phyloP scores from a whole-genome alignment of 1,139 yeast species.

The Candida tropicalis region DNA sequence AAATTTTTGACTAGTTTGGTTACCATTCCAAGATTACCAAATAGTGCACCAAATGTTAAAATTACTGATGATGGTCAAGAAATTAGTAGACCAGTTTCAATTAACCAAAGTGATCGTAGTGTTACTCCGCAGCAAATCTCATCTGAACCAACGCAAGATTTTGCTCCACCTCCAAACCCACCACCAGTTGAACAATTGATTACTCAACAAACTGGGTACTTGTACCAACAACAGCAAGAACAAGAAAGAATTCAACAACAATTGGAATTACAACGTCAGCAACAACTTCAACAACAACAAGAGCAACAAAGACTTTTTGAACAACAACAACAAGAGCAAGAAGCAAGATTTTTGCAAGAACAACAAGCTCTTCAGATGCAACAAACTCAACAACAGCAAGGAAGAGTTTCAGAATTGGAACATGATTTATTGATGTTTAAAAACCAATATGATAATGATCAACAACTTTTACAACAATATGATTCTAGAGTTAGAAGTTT shows the following conservation, averaged over 20 bases:
- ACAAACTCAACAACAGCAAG: slow-evolving; percentile 67
- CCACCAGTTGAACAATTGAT: slow-evolving; percentile 45
- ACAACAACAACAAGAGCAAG: slow-evolving; percentile 75
- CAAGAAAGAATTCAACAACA: slow-evolving; percentile 72
- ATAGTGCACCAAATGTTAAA: slow-evolving; percentile 67
- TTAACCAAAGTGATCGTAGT: slow-evolving; percentile 20
- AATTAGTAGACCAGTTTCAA: slow-evolving; percentile 45
- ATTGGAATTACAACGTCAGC: slow-evolving; percentile 47
- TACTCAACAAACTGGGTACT: slow-evolving; percentile 52
- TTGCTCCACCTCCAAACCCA: slow-evolving; percentile 25
- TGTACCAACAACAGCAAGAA: slow-evolving; percentile 57
- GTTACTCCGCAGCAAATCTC: slow-evolving; percentile 29
- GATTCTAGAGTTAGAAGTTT: slow-evolving; percentile 83
- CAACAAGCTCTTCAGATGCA: slow-evolving; percentile 72
- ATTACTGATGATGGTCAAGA: slow-evolving; percentile 45
- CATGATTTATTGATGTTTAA: slow-evolving; percentile 75
- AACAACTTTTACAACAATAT: slow-evolving; percentile 80
- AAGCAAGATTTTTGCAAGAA: slow-evolving; percentile 40
- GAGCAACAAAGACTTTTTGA: slow-evolving; percentile 67
- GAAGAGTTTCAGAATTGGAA: slow-evolving; percentile 79
- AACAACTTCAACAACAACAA: slow-evolving; percentile 49
- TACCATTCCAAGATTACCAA: slow-evolving; percentile 80
- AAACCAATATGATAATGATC: slow-evolving; percentile 87
- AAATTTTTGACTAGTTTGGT: slow-evolving; percentile 82
- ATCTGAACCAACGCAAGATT: slow-evolving; percentile 37